A percentile compares a stretch with the other conserved stretches of the same genome.
These are phyloP conservation scores for Suillus spraguei DNA, from an alignment of 768 basidiomycete genomes.

Conservation along the genomic window DNA sequence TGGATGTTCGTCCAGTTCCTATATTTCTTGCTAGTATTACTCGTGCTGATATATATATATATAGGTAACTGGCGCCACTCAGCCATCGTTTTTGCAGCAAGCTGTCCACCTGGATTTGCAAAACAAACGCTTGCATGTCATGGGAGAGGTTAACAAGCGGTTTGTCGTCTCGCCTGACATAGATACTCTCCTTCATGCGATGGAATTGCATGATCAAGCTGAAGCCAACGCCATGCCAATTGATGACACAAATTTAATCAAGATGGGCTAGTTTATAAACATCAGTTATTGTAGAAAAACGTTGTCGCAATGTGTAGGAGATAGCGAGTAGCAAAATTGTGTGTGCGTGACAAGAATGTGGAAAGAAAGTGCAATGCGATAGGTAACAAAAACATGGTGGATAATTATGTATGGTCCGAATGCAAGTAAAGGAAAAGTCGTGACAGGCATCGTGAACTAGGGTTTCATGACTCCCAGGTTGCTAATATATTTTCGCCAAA, in stretches of 20 bases:
- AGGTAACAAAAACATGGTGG: conserved; percentile 9
- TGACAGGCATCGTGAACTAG: not conserved
- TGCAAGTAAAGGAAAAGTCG: not conserved
- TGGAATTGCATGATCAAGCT: conserved; percentile 55
- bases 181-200: conserved; percentile 66
- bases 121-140: conserved; percentile 61
- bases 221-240: conserved; percentile 30
- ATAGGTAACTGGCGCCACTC: conserved; percentile 81
- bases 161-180: conserved; percentile 87
- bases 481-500: conserved; percentile 41
- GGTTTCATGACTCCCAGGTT: conserved; percentile 28
- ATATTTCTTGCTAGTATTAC: not conserved
- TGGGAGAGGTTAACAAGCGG: conserved; percentile 87
- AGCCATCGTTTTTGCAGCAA: conserved; percentile 88
- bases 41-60: conserved; percentile 6
- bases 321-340: not conserved
- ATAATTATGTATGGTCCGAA: conserved; percentile 7
- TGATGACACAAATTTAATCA: conserved; percentile 51
- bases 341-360: conserved; percentile 3
- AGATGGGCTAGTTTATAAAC: conserved; percentile 48
- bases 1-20: conserved; percentile 59
- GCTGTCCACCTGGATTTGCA: conserved; percentile 70
- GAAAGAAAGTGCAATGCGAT: conserved; percentile 8
- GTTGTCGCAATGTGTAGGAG: not conserved
- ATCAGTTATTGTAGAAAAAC: not conserved